phyloP scores from a whole-genome alignment of 176 grass and related monocot genomes.

The Carex myosuroides region DNA sequence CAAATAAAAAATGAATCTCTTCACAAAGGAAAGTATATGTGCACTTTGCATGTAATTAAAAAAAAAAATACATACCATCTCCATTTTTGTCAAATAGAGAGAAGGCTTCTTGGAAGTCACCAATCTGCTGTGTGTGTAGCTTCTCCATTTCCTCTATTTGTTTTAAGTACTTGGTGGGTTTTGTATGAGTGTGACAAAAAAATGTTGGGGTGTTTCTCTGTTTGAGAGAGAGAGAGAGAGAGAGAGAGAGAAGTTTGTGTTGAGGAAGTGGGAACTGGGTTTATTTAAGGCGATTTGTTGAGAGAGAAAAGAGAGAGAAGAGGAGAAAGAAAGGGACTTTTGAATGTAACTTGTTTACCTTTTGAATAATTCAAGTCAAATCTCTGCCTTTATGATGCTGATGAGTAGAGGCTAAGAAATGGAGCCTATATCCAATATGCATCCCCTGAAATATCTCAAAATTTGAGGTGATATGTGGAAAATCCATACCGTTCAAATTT shows the following conservation, averaged over 20 bases:
- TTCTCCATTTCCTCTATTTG: constrained; percentile 8
- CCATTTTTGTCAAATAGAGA: constrained; percentile 88
- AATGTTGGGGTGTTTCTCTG: background rate
- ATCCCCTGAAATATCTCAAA: no score
- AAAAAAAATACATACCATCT: constrained; percentile 33
- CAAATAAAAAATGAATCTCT: no score
- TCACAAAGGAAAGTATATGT: no score
- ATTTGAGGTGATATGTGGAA: no score
- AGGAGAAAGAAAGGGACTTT: background rate
- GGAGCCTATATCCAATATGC: no score
- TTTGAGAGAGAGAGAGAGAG: background rate
- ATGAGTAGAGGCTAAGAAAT: no score
- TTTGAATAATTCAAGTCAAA: background rate
- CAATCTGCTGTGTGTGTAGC: constrained; percentile 41
- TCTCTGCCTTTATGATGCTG: background rate
- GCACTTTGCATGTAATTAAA: background rate
- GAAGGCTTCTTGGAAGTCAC: constrained; percentile 68
- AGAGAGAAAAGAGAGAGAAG: background rate
- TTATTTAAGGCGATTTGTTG: background rate
- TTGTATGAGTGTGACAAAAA: background rate
- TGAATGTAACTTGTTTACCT: background rate
- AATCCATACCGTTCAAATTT: no score
- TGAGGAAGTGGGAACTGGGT: background rate
- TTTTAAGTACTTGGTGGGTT: background rate
- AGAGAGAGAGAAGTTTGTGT: background rate